These are phyloP conservation scores for Arthonia radiata DNA, from an alignment of 495 filamentous ascomycete genomes.

Conservation along the genomic window DNA sequence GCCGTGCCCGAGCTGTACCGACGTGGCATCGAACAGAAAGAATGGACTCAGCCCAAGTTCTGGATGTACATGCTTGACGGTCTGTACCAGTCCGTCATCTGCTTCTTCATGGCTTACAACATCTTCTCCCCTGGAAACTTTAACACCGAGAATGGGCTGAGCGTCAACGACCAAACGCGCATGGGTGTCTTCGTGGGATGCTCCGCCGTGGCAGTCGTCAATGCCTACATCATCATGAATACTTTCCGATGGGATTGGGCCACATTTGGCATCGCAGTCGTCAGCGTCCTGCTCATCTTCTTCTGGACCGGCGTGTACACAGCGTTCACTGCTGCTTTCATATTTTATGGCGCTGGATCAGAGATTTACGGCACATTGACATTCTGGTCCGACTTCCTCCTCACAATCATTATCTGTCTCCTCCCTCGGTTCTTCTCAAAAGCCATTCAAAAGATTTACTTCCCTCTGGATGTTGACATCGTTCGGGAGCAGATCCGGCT, in stretches of 20 bases:
- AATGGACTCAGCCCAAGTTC: slow-evolving; percentile 94
- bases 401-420: slow-evolving; percentile 54
- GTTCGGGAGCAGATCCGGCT: slow-evolving; percentile 71
- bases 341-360: slow-evolving; percentile 54
- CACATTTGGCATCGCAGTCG: slow-evolving; percentile 47
- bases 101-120: slow-evolving; percentile 78
- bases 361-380: slow-evolving; percentile 57
- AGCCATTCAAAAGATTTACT: slow-evolving; percentile 71
- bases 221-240: slow-evolving; percentile 84
- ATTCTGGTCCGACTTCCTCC: slow-evolving; percentile 63
- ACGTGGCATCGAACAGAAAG: slow-evolving; percentile 81
- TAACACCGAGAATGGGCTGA: slow-evolving; percentile 38
- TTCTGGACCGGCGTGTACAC: slow-evolving; percentile 94
- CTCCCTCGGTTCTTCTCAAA: slow-evolving; percentile 73
- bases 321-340: slow-evolving; percentile 31
- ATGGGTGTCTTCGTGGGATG: slow-evolving; percentile 65
- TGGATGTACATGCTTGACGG: slow-evolving; percentile 96
- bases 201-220: slow-evolving; percentile 57
- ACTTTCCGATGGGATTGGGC: slow-evolving; percentile 97
- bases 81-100: slow-evolving; percentile 76
- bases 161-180: slow-evolving; percentile 48
- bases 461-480: slow-evolving; percentile 83
- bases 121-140: slow-evolving; percentile 44
- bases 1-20: slow-evolving; percentile 90
- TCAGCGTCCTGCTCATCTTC: slow-evolving; percentile 75